Conservation (phyloP, 768 basidiomycete species). For the Cystobasidium ongulense region DNA sequence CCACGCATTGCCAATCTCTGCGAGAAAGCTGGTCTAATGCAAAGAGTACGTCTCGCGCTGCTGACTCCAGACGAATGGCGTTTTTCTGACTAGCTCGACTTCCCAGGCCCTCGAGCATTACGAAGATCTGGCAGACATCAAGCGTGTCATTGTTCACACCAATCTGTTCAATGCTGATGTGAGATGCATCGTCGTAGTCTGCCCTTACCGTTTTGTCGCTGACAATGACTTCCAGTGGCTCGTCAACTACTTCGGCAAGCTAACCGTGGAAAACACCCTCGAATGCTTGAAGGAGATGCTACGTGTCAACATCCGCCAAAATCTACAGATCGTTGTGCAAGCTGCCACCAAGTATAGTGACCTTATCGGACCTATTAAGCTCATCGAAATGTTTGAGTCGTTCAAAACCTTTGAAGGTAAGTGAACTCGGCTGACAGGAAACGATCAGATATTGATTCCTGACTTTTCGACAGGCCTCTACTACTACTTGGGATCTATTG, state of each 20-base stretch:
- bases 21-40: constrained; percentile 92
- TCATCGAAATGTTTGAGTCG: constrained; percentile 96
- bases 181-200: constrained; percentile 44
- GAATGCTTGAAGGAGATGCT: constrained; percentile 96
- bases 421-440: constrained; percentile 31
- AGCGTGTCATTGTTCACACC: constrained; percentile 91
- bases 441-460: no score
- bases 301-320: constrained; percentile 90
- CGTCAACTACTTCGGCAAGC: constrained; percentile 87
- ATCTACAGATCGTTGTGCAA: constrained; percentile 89
- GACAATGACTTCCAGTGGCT: constrained; percentile 62
- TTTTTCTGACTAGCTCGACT: no score
- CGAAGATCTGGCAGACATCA: constrained; percentile 96
- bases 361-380: constrained; percentile 87
- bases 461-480: constrained; percentile 61
- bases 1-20: constrained; percentile 95
- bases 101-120: constrained; percentile 89
- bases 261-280: constrained; percentile 96
- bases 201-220: constrained; percentile 1
- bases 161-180: constrained; percentile 74
- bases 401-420: constrained; percentile 94
- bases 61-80: not conserved
- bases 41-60: constrained; percentile 60
- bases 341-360: constrained; percentile 99
- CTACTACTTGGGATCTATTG: constrained; percentile 95